Evolutionary conservation across 2,329 filamentous ascomycete species (phyloP), one percentile per base, ranked within the genome.

Genomic region (Pseudofabraea citricarpa): DNA sequence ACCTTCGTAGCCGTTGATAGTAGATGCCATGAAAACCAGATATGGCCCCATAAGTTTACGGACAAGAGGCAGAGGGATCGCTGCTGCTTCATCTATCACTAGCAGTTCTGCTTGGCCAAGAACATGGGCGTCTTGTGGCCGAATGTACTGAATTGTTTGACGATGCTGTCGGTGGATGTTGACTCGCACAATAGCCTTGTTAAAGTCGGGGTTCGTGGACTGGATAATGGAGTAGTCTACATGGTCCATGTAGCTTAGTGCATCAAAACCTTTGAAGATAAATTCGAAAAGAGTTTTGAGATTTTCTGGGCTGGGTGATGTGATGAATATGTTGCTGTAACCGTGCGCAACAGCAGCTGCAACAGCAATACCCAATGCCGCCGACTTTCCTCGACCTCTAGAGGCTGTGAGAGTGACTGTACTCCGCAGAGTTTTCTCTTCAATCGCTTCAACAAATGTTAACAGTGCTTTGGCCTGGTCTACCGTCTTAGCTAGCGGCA

Each of bases 291-390:
- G 74, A 0, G 93, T 98, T 71, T 97, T 98, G 74, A 98, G 74
- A 68, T 98, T 98, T 68, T 98, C 94, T 0, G 93, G 93, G 48
- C 89, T 96, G 0, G 91, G 91, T 1, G 91, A 97, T 2, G 93
- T 98, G 62, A 98, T 95, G 68, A 98, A 98, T 58, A 98, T 95
- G 65, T 98, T 98, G 72, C 90, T 95, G 68, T 98, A 98, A 20
- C 93, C 93, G 61, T 97, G 87, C 1, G 93, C 91, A 35, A 98
- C 79, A 2, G 94, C 94, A 3, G 93, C 90, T 3, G 93, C 93
- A 33, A 98, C 86, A 3, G 93, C 90, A 40, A 98, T 84, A 67
- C 93, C 93, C 58, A 98, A 77, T 20, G 93, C 93, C 15, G 93
- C 94, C 16, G 93, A 98, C 69, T 98, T 98, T 68, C 93, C 93